phyloP scores from a whole-genome alignment of 495 filamentous ascomycete genomes.

The Filosporella fistucella region DNA sequence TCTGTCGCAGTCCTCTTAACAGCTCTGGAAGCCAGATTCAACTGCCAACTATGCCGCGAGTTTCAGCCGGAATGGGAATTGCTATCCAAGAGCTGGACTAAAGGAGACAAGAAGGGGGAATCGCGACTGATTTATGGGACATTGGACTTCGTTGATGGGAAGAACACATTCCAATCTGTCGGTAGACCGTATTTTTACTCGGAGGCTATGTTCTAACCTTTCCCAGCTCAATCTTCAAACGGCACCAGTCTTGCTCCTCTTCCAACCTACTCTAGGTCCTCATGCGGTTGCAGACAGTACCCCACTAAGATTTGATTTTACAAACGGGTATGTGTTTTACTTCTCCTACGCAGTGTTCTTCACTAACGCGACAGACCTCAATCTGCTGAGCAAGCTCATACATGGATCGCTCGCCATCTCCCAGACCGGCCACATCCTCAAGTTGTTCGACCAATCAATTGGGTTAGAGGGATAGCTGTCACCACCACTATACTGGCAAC shows the following conservation, averaged over 20 bases:
- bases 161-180: constrained; percentile 85
- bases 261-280: constrained; percentile 84
- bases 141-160: constrained; percentile 84
- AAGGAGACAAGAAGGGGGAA: constrained; percentile 68
- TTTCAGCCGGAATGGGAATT: constrained; percentile 96
- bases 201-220: not conserved
- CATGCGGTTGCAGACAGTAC: constrained; percentile 63
- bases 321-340: constrained; percentile 55
- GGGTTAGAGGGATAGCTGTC: constrained; percentile 63
- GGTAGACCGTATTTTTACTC: constrained; percentile 12
- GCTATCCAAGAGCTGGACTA: constrained; percentile 80
- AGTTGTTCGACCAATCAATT: constrained; percentile 84
- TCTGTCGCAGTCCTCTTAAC: constrained; percentile 80
- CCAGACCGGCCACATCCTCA: constrained; percentile 68
- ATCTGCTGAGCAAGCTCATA: constrained; percentile 70
- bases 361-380: constrained; percentile 49
- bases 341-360: not conserved
- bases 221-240: constrained; percentile 86
- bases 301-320: constrained; percentile 85
- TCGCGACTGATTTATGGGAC: constrained; percentile 77
- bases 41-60: constrained; percentile 80
- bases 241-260: constrained; percentile 83
- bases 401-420: constrained; percentile 75
- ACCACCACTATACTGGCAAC: constrained; percentile 63
- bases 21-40: constrained; percentile 78